These are phyloP conservation scores for Helicostylum pulchrum DNA, from an alignment of 192 early-diverging fungal species.

Conservation along the genomic window DNA sequence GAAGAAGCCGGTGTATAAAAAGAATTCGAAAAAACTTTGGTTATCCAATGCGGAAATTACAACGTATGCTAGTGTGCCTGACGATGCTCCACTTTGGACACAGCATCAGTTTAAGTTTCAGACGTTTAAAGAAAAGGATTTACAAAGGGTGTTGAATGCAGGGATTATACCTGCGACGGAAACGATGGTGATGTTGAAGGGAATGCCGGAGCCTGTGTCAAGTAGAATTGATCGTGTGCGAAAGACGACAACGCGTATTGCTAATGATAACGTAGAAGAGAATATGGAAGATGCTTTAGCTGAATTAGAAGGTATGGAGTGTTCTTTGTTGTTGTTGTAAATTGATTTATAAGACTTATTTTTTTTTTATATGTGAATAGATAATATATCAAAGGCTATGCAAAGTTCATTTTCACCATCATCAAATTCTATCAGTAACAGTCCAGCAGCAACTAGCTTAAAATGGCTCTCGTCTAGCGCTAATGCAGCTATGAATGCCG, in stretches of 20 bases:
- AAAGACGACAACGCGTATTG: slow-evolving; percentile 32
- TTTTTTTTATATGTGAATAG: slow-evolving; percentile 21
- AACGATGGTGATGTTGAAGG: slow-evolving; percentile 44
- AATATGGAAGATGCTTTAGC: slow-evolving; percentile 36
- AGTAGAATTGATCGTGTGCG: slow-evolving; percentile 26
- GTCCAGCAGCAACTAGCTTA: slow-evolving; percentile 8
- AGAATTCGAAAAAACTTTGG: slow-evolving; percentile 24
- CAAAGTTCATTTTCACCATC: slow-evolving; percentile 36
- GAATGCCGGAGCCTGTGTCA: slow-evolving; percentile 43
- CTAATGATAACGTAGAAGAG: slow-evolving; percentile 22
- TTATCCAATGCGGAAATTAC: slow-evolving; percentile 52
- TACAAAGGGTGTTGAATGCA: slow-evolving; percentile 30
- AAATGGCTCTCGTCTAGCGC: slow-evolving; percentile 37
- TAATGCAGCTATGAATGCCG: slow-evolving; percentile 11
- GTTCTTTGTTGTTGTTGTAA: too few species aligned
- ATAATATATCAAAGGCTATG: slow-evolving; percentile 40
- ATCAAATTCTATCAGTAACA: slow-evolving; percentile 8
- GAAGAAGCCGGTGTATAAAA: not conserved
- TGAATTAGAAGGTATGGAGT: slow-evolving; percentile 41
- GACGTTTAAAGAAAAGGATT: slow-evolving; percentile 35
- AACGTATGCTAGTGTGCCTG: slow-evolving; percentile 44
- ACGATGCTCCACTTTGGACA: slow-evolving; percentile 45
- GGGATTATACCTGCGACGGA: slow-evolving; percentile 40
- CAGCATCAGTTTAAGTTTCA: slow-evolving; percentile 50
- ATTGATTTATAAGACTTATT: too few species aligned